phyloP scores from a whole-genome alignment of 176 grass and related monocot genomes.

The Hyparrhenia diplandra region DNA sequence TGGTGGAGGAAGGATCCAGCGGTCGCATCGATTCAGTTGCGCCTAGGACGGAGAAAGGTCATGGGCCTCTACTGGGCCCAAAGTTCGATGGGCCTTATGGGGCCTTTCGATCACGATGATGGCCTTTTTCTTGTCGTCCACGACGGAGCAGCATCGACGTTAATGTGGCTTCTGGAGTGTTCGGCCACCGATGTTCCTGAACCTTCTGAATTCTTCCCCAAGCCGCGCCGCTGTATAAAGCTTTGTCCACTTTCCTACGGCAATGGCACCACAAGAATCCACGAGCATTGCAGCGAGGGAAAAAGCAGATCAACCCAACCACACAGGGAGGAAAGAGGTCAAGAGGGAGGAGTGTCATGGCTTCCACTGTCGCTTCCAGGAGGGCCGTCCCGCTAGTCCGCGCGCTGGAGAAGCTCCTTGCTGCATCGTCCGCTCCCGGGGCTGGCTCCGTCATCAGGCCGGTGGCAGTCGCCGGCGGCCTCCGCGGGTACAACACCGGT shows the following conservation, averaged over 20 bases:
- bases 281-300: neutral
- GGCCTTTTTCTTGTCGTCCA: too few species aligned
- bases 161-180: constrained; percentile 31
- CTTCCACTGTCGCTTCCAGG: constrained; percentile 36
- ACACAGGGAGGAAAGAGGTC: neutral
- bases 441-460: neutral
- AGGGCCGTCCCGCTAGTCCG: constrained; percentile 39
- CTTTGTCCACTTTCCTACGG: neutral
- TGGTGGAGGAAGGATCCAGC: neutral
- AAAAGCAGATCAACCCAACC: neutral
- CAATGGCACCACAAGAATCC: neutral
- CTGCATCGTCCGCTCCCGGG: neutral
- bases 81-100: neutral
- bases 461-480: neutral
- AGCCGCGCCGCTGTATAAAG: constrained; percentile 8
- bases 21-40: too few species aligned
- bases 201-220: constrained; percentile 46
- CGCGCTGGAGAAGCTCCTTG: constrained; percentile 47
- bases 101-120: neutral
- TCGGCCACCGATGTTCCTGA: constrained; percentile 34
- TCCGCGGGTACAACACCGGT: constrained; percentile 51
- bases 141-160: neutral
- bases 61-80: neutral
- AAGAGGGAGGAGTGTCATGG: constrained; percentile 24
- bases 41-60: too few species aligned